phyloP scores from a whole-genome alignment of 2,329 filamentous ascomycete species.

The Nemania serpens region DNA sequence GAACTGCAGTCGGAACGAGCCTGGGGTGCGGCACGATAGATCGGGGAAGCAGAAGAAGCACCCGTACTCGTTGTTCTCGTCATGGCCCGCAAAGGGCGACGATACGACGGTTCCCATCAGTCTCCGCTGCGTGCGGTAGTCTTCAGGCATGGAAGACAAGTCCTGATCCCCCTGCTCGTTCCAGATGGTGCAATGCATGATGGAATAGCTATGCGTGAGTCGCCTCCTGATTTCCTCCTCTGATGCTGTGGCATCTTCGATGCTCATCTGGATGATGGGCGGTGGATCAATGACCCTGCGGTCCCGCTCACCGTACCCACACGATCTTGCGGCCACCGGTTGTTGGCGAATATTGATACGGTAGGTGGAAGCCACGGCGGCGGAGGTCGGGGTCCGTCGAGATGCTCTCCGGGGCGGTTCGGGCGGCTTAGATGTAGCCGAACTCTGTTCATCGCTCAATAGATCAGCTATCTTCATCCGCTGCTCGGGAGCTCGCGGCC shows the following conservation, averaged over 20 bases:
- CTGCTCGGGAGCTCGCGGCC: constrained; percentile 35
- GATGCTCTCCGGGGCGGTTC: constrained; percentile 36
- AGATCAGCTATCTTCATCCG: constrained; percentile 42
- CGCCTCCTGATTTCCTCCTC: constrained; percentile 57
- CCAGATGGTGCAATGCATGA: constrained; percentile 78
- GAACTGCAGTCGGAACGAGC: constrained; percentile 76
- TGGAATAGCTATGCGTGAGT: constrained; percentile 67
- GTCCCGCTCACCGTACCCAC: constrained; percentile 82
- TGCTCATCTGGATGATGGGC: constrained; percentile 75
- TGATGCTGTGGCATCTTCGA: constrained; percentile 61
- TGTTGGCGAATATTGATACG: constrained; percentile 73
- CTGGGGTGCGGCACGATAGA: constrained; percentile 77
- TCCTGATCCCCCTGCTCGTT: constrained; percentile 70
- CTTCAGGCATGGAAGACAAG: constrained; percentile 71
- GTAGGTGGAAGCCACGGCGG: constrained; percentile 42
- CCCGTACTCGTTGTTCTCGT: constrained; percentile 73
- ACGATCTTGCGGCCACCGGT: constrained; percentile 76
- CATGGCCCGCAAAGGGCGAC: constrained; percentile 75
- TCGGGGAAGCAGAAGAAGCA: constrained; percentile 89
- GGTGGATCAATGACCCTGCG: constrained; percentile 82
- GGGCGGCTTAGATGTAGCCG: constrained; percentile 26
- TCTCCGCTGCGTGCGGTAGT: constrained; percentile 72
- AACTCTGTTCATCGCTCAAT: constrained; percentile 36
- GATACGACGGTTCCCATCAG: constrained; percentile 81
- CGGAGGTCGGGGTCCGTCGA: constrained; percentile 20